Conservation (phyloP, 208 protist species). For the Lotmaria passim region DNA sequence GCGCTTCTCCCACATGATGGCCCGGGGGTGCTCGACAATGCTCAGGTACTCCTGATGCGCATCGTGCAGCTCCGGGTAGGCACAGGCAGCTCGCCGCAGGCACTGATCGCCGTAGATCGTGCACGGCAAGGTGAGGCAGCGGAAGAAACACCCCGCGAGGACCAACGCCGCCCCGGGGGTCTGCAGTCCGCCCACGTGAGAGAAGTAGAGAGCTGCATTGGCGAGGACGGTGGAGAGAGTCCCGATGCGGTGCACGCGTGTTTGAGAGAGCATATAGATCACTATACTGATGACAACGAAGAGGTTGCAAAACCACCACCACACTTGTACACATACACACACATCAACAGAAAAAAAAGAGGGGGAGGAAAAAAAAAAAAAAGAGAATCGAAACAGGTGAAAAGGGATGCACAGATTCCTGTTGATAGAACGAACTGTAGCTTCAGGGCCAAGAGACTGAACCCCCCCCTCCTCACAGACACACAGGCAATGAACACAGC, state of each 20-base stretch:
- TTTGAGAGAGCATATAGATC: slow-evolving; percentile 38
- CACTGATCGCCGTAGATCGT: slow-evolving; percentile 86
- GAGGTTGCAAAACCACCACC: background rate
- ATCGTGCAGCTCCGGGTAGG: slow-evolving; percentile 76
- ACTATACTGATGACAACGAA: background rate
- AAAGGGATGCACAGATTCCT: too few relatives aligned
- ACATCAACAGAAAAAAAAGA: too few relatives aligned
- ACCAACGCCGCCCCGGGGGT: slow-evolving; percentile 62
- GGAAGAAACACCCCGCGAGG: slow-evolving; percentile 60
- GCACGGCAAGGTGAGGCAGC: slow-evolving; percentile 48
- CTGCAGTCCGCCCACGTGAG: slow-evolving; percentile 39
- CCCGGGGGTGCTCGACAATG: slow-evolving; percentile 74
- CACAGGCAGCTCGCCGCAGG: slow-evolving; percentile 60
- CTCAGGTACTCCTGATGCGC: slow-evolving; percentile 62
- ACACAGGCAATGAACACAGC: too few relatives aligned
- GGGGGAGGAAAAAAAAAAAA: too few relatives aligned
- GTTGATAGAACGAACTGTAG: too few relatives aligned
- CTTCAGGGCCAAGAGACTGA: too few relatives aligned
- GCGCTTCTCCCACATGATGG: slow-evolving; percentile 84
- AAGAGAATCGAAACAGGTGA: too few relatives aligned
- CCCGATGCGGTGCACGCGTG: slow-evolving; percentile 45
- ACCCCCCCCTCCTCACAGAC: too few relatives aligned
- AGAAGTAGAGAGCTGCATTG: slow-evolving; percentile 52
- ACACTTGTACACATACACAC: too few relatives aligned
- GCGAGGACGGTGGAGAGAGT: slow-evolving; percentile 65